phyloP scores from a whole-genome alignment of 257 asterid genomes.

The Fraxinus quadrangulata region DNA sequence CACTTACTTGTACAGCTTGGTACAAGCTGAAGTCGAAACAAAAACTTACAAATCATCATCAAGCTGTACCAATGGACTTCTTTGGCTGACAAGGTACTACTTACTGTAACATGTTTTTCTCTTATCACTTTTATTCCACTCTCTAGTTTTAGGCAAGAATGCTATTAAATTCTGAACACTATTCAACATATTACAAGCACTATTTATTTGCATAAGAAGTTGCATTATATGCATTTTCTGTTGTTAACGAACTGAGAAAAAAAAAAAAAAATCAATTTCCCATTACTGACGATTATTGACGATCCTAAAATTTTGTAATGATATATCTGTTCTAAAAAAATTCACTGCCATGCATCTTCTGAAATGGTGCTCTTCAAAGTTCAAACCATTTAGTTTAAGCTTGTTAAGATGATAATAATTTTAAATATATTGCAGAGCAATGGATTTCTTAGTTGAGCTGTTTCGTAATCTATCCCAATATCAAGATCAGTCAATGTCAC shows the following conservation, averaged over 20 bases:
- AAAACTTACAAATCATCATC: slow-evolving; percentile 73
- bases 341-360: too few species aligned
- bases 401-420: too few species aligned
- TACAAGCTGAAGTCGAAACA: slow-evolving; percentile 87
- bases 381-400: too few species aligned
- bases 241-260: too few species aligned
- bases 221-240: too few species aligned
- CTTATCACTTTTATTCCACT: background rate
- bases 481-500: slow-evolving; percentile 74
- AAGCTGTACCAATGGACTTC: slow-evolving; percentile 79
- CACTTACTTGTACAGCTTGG: slow-evolving; percentile 75
- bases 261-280: too few species aligned
- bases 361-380: too few species aligned
- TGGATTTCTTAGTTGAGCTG: slow-evolving; percentile 82
- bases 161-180: background rate
- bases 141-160: background rate
- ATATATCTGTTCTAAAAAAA: too few species aligned
- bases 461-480: slow-evolving; percentile 61
- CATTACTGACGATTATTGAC: too few species aligned
- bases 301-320: too few species aligned
- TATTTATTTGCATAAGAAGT: too few species aligned
- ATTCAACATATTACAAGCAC: background rate
- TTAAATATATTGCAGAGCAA: slow-evolving; percentile 50
- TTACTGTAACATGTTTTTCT: background rate
- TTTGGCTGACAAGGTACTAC: slow-evolving; percentile 82